Evolutionary conservation across 2,329 filamentous ascomycete species (phyloP).

Genomic region (Davidsoniella neocaledoniae): DNA sequence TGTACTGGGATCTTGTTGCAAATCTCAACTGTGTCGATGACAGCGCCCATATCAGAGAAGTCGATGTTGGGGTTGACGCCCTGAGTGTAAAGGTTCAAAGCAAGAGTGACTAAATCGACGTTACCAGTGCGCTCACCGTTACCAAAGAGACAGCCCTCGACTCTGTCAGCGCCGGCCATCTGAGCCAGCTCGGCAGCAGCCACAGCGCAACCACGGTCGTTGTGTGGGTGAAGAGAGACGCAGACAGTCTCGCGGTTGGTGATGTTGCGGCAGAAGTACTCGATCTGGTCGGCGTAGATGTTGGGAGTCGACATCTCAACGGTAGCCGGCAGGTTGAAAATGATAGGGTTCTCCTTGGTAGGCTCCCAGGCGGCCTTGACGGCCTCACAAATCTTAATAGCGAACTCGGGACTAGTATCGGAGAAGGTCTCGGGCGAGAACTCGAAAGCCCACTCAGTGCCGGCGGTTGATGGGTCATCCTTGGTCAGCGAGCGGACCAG

Average conservation of each 20-base stretch:
- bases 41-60: slow-evolving; percentile 71
- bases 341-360: slow-evolving; percentile 60
- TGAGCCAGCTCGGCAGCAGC: slow-evolving; percentile 84
- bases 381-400: slow-evolving; percentile 69
- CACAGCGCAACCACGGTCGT: slow-evolving; percentile 79
- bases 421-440: slow-evolving; percentile 84
- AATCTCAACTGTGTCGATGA: slow-evolving; percentile 80
- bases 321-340: slow-evolving; percentile 93
- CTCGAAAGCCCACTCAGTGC: slow-evolving; percentile 59
- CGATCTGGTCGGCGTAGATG: slow-evolving; percentile 88
- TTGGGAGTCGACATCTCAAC: slow-evolving; percentile 93
- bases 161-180: slow-evolving; percentile 89
- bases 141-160: slow-evolving; percentile 85
- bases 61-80: slow-evolving; percentile 73
- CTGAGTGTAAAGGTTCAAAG: slow-evolving; percentile 87
- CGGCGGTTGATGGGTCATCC: slow-evolving; percentile 41
- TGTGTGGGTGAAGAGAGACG: slow-evolving; percentile 85
- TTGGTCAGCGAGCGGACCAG: slow-evolving; percentile 84
- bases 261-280: slow-evolving; percentile 84
- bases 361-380: slow-evolving; percentile 92
- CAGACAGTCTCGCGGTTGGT: slow-evolving; percentile 71
- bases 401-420: slow-evolving; percentile 72
- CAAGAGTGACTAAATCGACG: slow-evolving; percentile 84
- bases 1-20: slow-evolving; percentile 94
- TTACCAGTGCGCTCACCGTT: slow-evolving; percentile 95